Base-by-base conservation (phyloP, 2,329 filamentous ascomycete species). In the Sphaerulina vaccinii region DNA sequence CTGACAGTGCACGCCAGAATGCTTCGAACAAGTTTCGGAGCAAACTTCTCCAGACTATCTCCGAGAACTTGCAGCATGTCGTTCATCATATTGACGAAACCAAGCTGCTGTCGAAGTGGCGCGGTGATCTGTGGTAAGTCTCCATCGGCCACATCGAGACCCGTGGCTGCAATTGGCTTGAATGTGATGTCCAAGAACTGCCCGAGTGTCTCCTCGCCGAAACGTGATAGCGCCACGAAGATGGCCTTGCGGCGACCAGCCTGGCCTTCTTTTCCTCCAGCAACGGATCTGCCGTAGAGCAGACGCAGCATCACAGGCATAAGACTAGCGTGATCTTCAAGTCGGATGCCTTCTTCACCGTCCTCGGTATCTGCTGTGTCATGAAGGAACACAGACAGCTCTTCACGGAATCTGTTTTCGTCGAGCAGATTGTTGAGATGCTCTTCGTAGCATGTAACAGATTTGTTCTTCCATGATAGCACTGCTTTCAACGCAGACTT, bases 41-140 rank as follows among this genome's bases (percentile, higher is more conserved):
- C 79, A 61, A 88, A 92, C 0, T 83, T 80, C 2, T 77, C 71
- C 48, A 95, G 82, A 48, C 85, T 85, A 4, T 80, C 83, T 47
- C 91, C 90, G 29, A 97, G 80, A 47, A 93, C 90, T 51, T 87
- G 86, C 54, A 97, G 83, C 67, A 97, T 83, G 9, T 92, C 84
- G 54, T 90, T 85, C 43, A 93, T 79, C 89, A 97, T 93, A 66
- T 95, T 95, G 45, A 96, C 74, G 66, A 96, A 83, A 75, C 95
- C 93, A 52, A 93, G 81, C 69, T 96, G 92, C 69, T 91, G 93
- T 63, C 91, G 71, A 5, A 82, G 62, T 2, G 65, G 56, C 16
- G 50, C 42, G 11, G 45, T 52, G 2, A 49, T 46, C 16, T 13
- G 13, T 27, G 41, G 35, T 2, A 43, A 18, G 13, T 16, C 18